Base-by-base conservation (phyloP, 371 early-diverging fungal species). In the Lichtheimia ramosa region DNA sequence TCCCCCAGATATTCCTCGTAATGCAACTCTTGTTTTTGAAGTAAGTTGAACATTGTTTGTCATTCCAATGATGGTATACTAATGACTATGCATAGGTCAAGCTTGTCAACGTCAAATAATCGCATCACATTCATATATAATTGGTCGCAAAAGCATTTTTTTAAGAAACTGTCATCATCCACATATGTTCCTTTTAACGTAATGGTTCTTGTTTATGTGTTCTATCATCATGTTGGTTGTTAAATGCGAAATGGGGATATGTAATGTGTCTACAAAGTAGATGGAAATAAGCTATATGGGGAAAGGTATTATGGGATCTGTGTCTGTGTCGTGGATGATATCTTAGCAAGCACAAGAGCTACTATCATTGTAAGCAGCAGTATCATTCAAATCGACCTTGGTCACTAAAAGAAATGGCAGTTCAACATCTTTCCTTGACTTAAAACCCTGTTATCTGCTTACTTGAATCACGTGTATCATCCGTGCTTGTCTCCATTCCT, bases 1-100 rank as follows among this genome's bases (percentile, higher is more conserved):
- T 48, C 93, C 94, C 15, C 92, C 93, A 64, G 93, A 92, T 54
- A 95, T 95, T 59, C 96, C 96, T 25, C 70, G 74, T 57, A 94
- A 94, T 76, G 84, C 93, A 23, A 92, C 91, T 48, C 84, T 96
- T 50, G 80, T 83, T 28, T 96, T 96, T 71, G 96, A 95, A 58
- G 87, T 95, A 71, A 89, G 89, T 39, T 56, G n/a, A 25, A 16
- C 15, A n/a, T 16, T 25, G 27, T 15, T 28, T n/a, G n/a, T 25
- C 14, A 18, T 49, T 7, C n/a, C 28, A 2, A 18, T 48, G 16
- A 16, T 23, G 10, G 2, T 25, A 7, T 18, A 40, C 28, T 21
- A 43, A 18, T 21, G 6, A 18, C 7, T 24, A 10, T 40, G 10
- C 39, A 5, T 50, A 65, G 65, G 56, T 70, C 59, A 70, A 70